These are phyloP conservation scores for Carpinus viminea DNA, from an alignment of 306 rosid species.

Conservation along the genomic window DNA sequence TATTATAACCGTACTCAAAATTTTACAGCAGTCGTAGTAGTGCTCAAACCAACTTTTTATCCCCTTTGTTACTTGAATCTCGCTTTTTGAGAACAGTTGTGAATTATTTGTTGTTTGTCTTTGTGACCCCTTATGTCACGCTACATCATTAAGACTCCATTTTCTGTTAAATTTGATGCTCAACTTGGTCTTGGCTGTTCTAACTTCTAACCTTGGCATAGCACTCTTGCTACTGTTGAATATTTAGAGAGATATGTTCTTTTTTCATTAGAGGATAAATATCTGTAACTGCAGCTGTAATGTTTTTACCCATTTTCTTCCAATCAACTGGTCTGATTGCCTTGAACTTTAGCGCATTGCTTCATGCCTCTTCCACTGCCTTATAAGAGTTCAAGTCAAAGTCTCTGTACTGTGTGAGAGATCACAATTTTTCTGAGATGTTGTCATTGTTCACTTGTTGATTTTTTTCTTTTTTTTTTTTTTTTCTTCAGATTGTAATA, in stretches of 20 bases:
- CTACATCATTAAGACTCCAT: not conserved
- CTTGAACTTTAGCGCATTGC: too few relatives aligned
- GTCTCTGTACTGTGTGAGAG: not conserved
- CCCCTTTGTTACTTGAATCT: not conserved
- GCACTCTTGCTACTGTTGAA: not conserved
- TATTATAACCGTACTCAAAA: too few relatives aligned
- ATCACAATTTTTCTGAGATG: not conserved
- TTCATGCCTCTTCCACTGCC: too few relatives aligned
- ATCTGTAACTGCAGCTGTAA: not conserved
- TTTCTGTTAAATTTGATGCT: not conserved
- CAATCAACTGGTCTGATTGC: too few relatives aligned
- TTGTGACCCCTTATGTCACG: too few relatives aligned
- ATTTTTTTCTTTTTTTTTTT: not conserved
- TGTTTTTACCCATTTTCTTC: not conserved
- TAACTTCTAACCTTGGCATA: not conserved
- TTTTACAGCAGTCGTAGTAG: too few relatives aligned
- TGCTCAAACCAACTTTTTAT: not conserved
- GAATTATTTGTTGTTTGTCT: too few relatives aligned
- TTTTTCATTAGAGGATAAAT: not conserved
- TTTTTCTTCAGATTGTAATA: too few relatives aligned
- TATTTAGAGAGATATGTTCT: not conserved
- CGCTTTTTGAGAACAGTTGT: too few relatives aligned
- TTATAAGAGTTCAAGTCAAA: not conserved
- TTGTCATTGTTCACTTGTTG: not conserved
- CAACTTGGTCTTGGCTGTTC: not conserved